Evolutionary conservation across 768 basidiomycete genomes (phyloP), one percentile per base, ranked within the genome.

Genomic region (Suillus fuscotomentosus): DNA sequence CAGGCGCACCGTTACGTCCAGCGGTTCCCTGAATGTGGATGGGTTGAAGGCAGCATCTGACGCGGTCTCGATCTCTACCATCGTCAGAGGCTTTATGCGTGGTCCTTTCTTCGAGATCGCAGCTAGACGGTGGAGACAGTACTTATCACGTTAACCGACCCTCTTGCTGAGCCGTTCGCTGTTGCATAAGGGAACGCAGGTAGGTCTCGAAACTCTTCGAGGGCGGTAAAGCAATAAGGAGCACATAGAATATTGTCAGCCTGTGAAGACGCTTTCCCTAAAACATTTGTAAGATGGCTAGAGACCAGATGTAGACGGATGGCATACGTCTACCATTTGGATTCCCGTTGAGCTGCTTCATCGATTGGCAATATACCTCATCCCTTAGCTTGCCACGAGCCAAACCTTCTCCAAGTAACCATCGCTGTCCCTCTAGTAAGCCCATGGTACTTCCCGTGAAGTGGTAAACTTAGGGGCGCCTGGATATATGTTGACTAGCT

Each of bases 41-140:
- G 95, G 94, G 67, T 95, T 92, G 79, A 97, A 98, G 7, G 96
- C 95, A 31, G 95, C 94, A 70, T 95, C 94, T 87, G 92, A 90
- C 22, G 95, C 95, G 2, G 90, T 93, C 78, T 97, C 95, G 63
- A 98, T 97, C 77, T 98, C 96, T 11, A 88, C 83, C 27, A 87
- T 77, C 2, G 87, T 86, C 3, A 95, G 92, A 0, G 92, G 84
- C 71, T 94, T 94, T 2, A 94, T 93, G 68, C 92, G 81, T 0
- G 94, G 92, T 0, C 95, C 95, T 71, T 92, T 94, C 75, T 88
- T 88, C 5, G 92, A 83, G 62, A 96, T 88, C 64, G 84, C 82
- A 6, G 79, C 80, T 1, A 97, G 81, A 63, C 93, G 87, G 20
- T 87, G 83, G n/a, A 94, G 70, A 73, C 94, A 94, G 70, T 95